phyloP scores from a whole-genome alignment of 257 asterid species.

The Scutellaria barbata region DNA sequence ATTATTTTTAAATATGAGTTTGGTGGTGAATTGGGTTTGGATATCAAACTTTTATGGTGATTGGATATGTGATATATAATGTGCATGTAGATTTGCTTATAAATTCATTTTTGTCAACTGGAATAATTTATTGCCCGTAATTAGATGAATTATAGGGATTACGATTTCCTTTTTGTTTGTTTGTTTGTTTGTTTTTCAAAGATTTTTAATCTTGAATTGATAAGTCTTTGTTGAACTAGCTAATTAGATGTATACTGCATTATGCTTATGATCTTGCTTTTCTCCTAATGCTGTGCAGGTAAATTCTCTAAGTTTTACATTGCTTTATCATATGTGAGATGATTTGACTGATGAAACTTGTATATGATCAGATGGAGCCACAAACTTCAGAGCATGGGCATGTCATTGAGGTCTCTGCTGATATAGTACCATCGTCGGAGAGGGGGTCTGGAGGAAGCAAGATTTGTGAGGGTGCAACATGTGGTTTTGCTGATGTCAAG shows the following conservation, averaged over 20 bases:
- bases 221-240: conserved; percentile 4
- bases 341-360: conserved; percentile 19
- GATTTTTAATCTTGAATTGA: background rate
- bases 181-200: background rate
- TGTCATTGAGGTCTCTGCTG: conserved; percentile 57
- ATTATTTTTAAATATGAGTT: conserved; percentile 2
- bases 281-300: background rate
- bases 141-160: conserved; percentile 12
- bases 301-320: background rate
- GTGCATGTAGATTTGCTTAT: background rate
- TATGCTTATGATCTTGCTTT: conserved; percentile 6
- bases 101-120: background rate
- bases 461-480: conserved; percentile 71
- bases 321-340: background rate
- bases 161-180: too few species aligned
- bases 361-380: conserved; percentile 61
- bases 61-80: background rate
- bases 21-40: conserved; percentile 1
- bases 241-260: background rate
- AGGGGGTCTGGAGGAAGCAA: conserved; percentile 53
- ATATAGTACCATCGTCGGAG: conserved; percentile 39
- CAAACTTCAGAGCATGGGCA: conserved; percentile 51
- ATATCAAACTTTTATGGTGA: background rate
- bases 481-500: conserved; percentile 78
- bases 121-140: background rate